These are phyloP conservation scores for Brassica napus DNA, from an alignment of 345 rosid genomes.

Conservation along the genomic window DNA sequence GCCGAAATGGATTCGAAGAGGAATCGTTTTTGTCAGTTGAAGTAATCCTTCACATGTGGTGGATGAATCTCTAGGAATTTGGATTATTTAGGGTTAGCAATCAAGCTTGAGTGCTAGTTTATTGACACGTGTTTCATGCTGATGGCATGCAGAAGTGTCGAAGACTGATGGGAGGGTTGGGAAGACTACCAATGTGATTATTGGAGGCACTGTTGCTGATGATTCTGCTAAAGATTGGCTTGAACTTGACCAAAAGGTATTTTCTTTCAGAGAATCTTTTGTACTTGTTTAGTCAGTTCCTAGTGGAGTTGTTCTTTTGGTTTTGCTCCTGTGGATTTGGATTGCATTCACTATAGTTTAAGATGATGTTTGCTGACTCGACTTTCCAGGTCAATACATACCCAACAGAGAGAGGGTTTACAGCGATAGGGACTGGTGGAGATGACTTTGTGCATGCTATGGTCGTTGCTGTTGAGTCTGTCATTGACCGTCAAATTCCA, in stretches of 20 bases:
- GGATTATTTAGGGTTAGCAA: background rate
- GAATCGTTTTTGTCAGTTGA: background rate
- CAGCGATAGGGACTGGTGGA: constrained; percentile 96
- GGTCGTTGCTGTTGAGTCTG: constrained; percentile 98
- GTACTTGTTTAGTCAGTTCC: background rate
- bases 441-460: constrained; percentile 96
- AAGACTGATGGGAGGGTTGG: constrained; percentile 92
- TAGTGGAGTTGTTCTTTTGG: background rate
- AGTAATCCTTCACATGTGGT: too few species aligned
- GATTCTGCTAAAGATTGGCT: constrained; percentile 92
- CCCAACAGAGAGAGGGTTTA: constrained; percentile 94
- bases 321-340: background rate
- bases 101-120: background rate
- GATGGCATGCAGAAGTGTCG: constrained; percentile 67
- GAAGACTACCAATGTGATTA: constrained; percentile 89
- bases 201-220: constrained; percentile 92
- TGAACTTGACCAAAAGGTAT: constrained; percentile 90
- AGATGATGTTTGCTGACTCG: constrained; percentile 10
- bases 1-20: constrained; percentile 11
- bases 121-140: background rate
- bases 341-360: background rate
- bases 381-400: constrained; percentile 79
- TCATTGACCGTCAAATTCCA: constrained; percentile 77
- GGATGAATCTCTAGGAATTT: background rate
- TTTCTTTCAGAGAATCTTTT: background rate